A percentile compares a stretch with the other conserved stretches of the same genome.
These are phyloP conservation scores for Starmerella lactis-condensi DNA, from an alignment of 805 yeast species.

Conservation along the genomic window DNA sequence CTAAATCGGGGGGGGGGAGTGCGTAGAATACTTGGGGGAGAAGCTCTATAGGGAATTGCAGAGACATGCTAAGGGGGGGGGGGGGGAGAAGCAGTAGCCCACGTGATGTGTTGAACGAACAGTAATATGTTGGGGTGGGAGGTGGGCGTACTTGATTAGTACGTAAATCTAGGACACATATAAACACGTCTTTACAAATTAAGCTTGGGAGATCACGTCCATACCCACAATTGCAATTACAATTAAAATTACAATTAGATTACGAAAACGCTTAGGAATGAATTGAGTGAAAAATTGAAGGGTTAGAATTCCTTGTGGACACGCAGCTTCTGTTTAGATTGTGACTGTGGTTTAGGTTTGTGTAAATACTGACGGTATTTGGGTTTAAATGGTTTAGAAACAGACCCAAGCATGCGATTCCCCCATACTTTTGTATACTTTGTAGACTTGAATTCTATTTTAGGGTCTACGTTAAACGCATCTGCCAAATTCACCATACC, in stretches of 20 bases:
- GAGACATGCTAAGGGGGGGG: no score
- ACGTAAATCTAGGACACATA: no score
- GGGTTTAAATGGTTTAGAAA: conserved; percentile 2
- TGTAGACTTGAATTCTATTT: conserved; percentile 10
- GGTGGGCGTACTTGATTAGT: no score
- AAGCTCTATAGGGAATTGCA: no score
- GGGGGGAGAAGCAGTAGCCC: no score
- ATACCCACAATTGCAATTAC: no score
- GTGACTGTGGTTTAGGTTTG: conserved; percentile 1
- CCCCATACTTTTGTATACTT: conserved; percentile 13
- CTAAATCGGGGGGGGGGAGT: background rate
- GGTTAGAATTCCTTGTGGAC: conserved; percentile 2
- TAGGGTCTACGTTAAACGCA: conserved; percentile 5
- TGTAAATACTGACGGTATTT: conserved; percentile 5
- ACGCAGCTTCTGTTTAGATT: background rate
- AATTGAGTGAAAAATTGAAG: background rate
- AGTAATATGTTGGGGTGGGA: no score
- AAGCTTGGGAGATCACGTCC: no score
- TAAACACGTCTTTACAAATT: no score
- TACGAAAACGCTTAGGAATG: background rate
- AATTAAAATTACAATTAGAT: background rate
- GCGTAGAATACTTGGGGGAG: no score
- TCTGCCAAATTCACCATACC: conserved; percentile 1
- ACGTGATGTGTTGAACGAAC: no score
- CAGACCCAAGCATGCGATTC: conserved; percentile 8